phyloP scores from a whole-genome alignment of 441 rosid genomes.

The Manihot esculenta region DNA sequence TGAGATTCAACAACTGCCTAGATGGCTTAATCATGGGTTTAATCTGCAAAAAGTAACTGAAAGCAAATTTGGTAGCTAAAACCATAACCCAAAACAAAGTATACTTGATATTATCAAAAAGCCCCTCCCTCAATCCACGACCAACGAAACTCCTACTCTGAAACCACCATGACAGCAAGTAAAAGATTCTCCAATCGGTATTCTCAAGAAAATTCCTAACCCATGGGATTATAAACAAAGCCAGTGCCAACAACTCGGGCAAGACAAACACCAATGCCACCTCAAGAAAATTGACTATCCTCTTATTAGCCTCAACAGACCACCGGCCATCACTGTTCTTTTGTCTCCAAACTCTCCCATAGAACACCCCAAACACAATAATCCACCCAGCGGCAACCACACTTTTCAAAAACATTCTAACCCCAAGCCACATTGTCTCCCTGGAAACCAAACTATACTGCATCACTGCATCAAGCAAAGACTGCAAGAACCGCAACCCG shows the following conservation, averaged over 20 bases:
- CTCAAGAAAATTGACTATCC: conserved; percentile 54
- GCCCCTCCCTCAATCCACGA: conserved; percentile 87
- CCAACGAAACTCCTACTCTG: conserved; percentile 85
- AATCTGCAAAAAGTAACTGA: conserved; percentile 85
- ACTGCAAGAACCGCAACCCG: conserved; percentile 73
- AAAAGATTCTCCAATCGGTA: conserved; percentile 74
- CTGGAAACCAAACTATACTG: conserved; percentile 64
- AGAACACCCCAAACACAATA: conserved; percentile 54
- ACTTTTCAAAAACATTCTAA: conserved; percentile 73
- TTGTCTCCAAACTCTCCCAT: conserved; percentile 65
- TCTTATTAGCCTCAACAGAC: conserved; percentile 41
- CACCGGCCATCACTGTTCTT: conserved; percentile 48
- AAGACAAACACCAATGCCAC: conserved; percentile 55
- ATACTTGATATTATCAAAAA: conserved; percentile 73
- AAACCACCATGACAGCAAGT: conserved; percentile 85
- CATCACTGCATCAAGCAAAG: conserved; percentile 65
- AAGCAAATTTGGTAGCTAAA: conserved; percentile 67
- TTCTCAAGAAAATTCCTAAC: conserved; percentile 76
- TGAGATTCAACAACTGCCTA: conserved; percentile 40
- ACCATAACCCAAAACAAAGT: conserved; percentile 68
- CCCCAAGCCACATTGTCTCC: conserved; percentile 63
- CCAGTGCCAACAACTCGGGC: conserved; percentile 71
- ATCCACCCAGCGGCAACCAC: conserved; percentile 69
- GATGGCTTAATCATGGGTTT: conserved; percentile 78
- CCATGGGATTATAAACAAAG: conserved; percentile 73